Evolutionary conservation across 2,329 filamentous ascomycete genomes (phyloP).

Genomic region (Balansia obtecta): DNA sequence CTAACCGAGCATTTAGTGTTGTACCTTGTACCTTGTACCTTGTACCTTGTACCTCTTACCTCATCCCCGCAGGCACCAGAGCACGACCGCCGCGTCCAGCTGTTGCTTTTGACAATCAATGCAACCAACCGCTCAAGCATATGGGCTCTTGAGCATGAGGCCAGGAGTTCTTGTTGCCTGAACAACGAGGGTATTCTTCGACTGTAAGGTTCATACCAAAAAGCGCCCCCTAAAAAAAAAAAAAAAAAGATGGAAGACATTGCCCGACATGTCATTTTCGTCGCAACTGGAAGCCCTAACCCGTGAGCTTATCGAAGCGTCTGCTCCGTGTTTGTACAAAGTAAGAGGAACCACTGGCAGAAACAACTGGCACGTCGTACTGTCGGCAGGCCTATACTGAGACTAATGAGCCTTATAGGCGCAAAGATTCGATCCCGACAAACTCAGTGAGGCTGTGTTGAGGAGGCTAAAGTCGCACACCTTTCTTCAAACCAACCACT

Average conservation of each 20-base stretch:
- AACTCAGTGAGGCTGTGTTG: constrained; percentile 35
- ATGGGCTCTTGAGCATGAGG: too few species aligned
- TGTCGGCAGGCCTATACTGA: background rate
- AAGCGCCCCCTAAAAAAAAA: too few species aligned
- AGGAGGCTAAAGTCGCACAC: constrained; percentile 40
- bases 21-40: too few species aligned
- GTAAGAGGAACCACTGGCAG: constrained; percentile 26
- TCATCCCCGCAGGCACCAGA: too few species aligned
- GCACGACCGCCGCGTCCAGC: too few species aligned
- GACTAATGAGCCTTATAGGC: constrained; percentile 11
- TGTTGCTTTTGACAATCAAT: too few species aligned
- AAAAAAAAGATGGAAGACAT: constrained; percentile 3
- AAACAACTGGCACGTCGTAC: background rate
- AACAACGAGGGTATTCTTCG: too few species aligned
- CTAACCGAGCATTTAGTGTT: too few species aligned
- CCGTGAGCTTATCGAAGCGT: constrained; percentile 56
- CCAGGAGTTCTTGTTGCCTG: too few species aligned
- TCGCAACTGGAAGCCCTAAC: constrained; percentile 51
- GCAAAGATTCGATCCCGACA: constrained; percentile 23
- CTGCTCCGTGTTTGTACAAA: constrained; percentile 43
- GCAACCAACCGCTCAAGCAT: too few species aligned
- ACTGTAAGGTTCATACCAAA: background rate
- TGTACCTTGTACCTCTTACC: too few species aligned
- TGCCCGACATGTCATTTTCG: constrained; percentile 52
- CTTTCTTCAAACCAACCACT: constrained; percentile 60